These are phyloP conservation scores for Babesia caballi DNA, from an alignment of 169 alveolate genomes.

Conservation along the genomic window DNA sequence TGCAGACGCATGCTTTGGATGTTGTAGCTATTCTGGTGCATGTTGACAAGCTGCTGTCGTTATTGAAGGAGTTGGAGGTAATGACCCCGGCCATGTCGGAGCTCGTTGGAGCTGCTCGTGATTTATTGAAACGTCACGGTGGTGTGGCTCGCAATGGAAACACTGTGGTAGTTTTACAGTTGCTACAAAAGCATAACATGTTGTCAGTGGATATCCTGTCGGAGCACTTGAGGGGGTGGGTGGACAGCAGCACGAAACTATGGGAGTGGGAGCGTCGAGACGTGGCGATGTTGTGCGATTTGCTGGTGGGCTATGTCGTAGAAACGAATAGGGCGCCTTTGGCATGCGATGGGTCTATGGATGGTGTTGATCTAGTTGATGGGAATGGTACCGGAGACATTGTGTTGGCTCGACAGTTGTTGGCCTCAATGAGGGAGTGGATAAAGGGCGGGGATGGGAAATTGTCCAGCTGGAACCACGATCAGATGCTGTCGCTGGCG, in stretches of 20 bases:
- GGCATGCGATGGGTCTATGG: too few species aligned
- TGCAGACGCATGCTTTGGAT: not conserved
- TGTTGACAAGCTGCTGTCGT: conserved; percentile 2
- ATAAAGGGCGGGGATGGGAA: not conserved
- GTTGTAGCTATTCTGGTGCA: not conserved
- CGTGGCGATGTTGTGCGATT: conserved; percentile 40
- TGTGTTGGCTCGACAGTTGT: too few species aligned
- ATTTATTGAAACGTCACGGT: not conserved
- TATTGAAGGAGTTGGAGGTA: not conserved
- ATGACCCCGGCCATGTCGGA: not conserved
- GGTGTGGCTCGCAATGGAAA: not conserved
- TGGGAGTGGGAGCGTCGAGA: conserved; percentile 3
- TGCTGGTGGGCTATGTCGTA: not conserved
- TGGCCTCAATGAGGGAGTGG: not conserved
- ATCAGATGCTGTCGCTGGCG: conserved; percentile 14
- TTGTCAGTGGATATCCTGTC: not conserved
- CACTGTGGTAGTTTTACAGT: not conserved
- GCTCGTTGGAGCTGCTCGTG: not conserved
- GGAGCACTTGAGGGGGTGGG: not conserved
- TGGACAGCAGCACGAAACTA: not conserved
- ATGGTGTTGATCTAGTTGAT: too few species aligned
- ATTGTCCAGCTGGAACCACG: not conserved
- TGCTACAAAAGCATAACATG: conserved; percentile 2
- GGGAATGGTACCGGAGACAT: too few species aligned
- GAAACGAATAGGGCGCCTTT: too few species aligned